Evolutionary conservation across 139 green algal species (phyloP).

Genomic region (Penium margaritaceum): DNA sequence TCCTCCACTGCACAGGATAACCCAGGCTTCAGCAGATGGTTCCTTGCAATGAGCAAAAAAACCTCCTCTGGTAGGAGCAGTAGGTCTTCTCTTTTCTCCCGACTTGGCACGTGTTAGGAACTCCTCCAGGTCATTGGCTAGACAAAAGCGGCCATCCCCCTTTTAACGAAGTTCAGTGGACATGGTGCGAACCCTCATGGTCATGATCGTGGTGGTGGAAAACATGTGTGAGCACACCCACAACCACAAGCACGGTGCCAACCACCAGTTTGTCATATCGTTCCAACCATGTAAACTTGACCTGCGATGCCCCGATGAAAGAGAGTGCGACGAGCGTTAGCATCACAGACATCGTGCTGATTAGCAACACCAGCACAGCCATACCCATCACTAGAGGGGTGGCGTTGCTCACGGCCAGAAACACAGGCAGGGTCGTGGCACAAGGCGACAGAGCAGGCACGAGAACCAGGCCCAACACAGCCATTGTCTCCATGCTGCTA

Average conservation of each 20-base stretch:
- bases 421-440: slow-evolving; percentile 38
- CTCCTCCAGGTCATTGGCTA: too few species aligned
- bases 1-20: too few species aligned
- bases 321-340: slow-evolving; percentile 27
- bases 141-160: too few species aligned
- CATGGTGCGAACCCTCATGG: neutral
- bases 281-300: slow-evolving; percentile 37
- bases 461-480: slow-evolving; percentile 26
- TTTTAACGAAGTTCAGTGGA: too few species aligned
- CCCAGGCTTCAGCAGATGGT: too few species aligned
- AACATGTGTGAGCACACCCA: slow-evolving; percentile 36
- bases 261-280: slow-evolving; percentile 42
- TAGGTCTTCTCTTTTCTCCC: too few species aligned
- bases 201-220: slow-evolving; percentile 34
- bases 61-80: too few species aligned
- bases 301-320: slow-evolving; percentile 8
- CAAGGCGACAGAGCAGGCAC: slow-evolving; percentile 37
- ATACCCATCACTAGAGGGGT: neutral
- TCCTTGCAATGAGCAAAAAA: too few species aligned
- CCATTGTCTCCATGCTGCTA: slow-evolving; percentile 27
- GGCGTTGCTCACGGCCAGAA: slow-evolving; percentile 30
- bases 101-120: too few species aligned
- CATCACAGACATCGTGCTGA: slow-evolving; percentile 35
- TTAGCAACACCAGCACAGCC: slow-evolving; percentile 20
- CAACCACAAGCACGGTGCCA: slow-evolving; percentile 4